A percentile compares a stretch with the other conserved stretches of the same genome.
These are phyloP conservation scores for Plectosphaerella plurivora DNA, from an alignment of 2,329 filamentous ascomycete genomes.

Conservation along the genomic window DNA sequence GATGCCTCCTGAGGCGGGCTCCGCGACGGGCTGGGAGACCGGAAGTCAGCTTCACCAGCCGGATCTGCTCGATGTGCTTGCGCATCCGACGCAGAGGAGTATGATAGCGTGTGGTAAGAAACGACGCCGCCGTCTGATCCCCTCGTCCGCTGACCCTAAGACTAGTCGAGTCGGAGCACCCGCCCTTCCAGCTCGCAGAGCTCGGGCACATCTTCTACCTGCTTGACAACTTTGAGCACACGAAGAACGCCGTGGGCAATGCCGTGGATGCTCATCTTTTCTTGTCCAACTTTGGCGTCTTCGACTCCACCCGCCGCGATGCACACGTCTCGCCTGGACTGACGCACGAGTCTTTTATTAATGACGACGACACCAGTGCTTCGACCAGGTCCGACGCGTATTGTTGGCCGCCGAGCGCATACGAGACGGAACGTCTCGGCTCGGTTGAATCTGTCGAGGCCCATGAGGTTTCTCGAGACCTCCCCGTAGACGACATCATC, in stretches of 20 bases:
- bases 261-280: not conserved
- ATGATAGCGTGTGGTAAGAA: not conserved
- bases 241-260: not conserved
- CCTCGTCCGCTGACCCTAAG: not conserved
- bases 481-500: not conserved
- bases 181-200: not conserved
- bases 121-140: not conserved
- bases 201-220: not conserved
- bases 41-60: not conserved
- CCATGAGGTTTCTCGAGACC: not conserved
- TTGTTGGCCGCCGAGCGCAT: not conserved
- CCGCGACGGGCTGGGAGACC: not conserved
- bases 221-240: not conserved
- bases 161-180: not conserved
- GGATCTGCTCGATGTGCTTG: not conserved
- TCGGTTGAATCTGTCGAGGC: not conserved
- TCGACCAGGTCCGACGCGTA: not conserved
- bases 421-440: not conserved
- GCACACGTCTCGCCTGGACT: not conserved
- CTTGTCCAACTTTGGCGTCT: not conserved
- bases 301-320: not conserved
- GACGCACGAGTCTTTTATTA: too few species aligned
- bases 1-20: slow-evolving; percentile 11
- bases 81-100: not conserved
- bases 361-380: not conserved